Evolutionary conservation across 192 early-diverging fungal genomes (phyloP), one percentile per base, ranked within the genome.

Genomic region (Coemansia sp.): DNA sequence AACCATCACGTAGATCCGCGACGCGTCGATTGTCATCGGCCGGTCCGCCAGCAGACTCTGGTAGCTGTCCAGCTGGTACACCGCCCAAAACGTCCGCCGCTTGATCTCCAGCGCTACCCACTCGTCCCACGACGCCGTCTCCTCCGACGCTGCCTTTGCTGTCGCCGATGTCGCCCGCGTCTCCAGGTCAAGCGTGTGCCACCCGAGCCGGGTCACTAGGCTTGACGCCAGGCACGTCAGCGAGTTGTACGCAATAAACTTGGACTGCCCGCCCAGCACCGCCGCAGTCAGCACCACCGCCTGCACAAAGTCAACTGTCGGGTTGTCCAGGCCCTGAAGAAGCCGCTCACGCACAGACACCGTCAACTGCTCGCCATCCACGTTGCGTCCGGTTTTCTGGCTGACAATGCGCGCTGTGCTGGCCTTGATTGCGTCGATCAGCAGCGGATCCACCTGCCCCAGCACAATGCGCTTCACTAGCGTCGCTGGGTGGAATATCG

Each of bases 11-110:
- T 65, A 81, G 44, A 81, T 68, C 22, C 70, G 79, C 39, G 70
- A 57, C 13, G 55, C 44, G 67, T 70, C 74, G 61, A 81, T 69
- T 20, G 73, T 81, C 65, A 72, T 68, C 4, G 73, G 79, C 7
- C 79, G 79, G 58, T 81, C 79, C 41, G 79, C 71, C 61, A 81
- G 53, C 40, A 76, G 57, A 42, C 74, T 63, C 67, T 81, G 74
- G 71, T 81, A 76, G 74, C 79, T 70, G 64, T 81, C 79, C 14
- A 73, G 50, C 74, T 81, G 79, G 71, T 81, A 81, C 44, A 73
- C 74, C 2, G 69, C 74, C 79, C 79, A 81, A 62, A 76, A 81
- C n/a, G 79, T 81, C 53, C 79, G 79, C 13, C 79, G 67, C 63
- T 76, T 70, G 44, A 68, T 63, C 59, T 81, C 79, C 50, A 69